These are phyloP conservation scores for Pelargonium myrrhifolium DNA, from an alignment of 441 rosid genomes.

Conservation along the genomic window DNA sequence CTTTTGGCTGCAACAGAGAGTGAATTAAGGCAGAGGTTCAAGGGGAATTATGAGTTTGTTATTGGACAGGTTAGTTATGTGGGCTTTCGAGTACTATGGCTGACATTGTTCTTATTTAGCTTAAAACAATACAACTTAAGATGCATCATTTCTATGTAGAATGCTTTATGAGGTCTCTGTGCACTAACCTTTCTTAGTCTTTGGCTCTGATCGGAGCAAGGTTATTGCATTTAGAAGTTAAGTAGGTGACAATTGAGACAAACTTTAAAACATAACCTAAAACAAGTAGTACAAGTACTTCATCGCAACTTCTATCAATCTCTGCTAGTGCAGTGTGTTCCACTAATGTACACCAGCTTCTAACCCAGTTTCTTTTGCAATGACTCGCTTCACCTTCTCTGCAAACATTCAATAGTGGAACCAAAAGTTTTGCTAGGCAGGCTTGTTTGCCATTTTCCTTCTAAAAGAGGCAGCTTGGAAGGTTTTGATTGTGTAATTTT, in stretches of 20 bases:
- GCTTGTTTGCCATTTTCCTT: background rate
- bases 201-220: background rate
- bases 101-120: background rate
- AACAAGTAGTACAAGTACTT: no score
- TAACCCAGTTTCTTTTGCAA: background rate
- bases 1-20: slow-evolving; percentile 39
- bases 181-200: background rate
- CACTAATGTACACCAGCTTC: background rate
- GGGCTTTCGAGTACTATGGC: background rate
- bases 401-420: background rate
- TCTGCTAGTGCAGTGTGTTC: background rate
- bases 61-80: slow-evolving; percentile 51
- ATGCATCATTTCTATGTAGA: background rate
- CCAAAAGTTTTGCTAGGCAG: background rate
- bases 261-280: no score
- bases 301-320: background rate
- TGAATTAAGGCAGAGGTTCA: slow-evolving; percentile 52
- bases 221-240: background rate
- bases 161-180: background rate
- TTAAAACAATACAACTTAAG: background rate
- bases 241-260: background rate
- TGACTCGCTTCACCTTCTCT: background rate
- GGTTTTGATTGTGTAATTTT: background rate
- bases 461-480: background rate
- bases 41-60: slow-evolving; percentile 74